Conservation (phyloP, 140 eudicot species). For the Anethum foeniculum region DNA sequence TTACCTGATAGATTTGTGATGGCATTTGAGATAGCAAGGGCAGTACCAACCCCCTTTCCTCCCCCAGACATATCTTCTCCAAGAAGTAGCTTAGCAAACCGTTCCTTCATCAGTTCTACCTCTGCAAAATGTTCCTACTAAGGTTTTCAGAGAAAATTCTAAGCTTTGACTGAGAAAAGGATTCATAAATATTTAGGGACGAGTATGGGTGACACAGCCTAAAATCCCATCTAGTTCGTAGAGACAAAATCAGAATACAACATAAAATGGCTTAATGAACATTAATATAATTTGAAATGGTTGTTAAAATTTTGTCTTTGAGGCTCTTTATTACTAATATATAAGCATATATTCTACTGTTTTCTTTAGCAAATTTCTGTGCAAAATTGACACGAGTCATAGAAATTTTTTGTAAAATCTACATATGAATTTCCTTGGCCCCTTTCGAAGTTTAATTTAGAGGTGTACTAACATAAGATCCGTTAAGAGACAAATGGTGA, state of each 20-base stretch:
- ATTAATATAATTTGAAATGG: not conserved
- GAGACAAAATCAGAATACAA: not conserved
- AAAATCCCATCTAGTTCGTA: not conserved
- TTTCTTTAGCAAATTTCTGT: not conserved
- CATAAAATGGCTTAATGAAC: not conserved
- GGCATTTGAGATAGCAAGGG: constrained; percentile 80
- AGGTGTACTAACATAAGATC: not conserved
- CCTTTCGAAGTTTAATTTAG: not conserved
- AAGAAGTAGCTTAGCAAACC: constrained; percentile 71
- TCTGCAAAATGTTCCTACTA: constrained; percentile 27
- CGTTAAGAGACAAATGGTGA: too few species aligned
- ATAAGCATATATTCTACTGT: too few species aligned
- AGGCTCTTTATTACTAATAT: not conserved
- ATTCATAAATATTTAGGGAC: not conserved
- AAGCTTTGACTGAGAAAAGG: not conserved
- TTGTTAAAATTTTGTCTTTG: not conserved
- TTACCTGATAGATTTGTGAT: constrained; percentile 87
- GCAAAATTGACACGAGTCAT: not conserved
- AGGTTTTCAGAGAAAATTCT: not conserved
- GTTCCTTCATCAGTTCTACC: constrained; percentile 72
- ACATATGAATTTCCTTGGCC: not conserved
- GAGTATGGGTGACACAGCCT: not conserved
- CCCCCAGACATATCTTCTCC: constrained; percentile 98
- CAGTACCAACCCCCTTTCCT: constrained; percentile 77
- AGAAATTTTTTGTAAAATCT: not conserved